Evolutionary conservation across 306 rosid species (phyloP).

Genomic region (Vigna radiata): DNA sequence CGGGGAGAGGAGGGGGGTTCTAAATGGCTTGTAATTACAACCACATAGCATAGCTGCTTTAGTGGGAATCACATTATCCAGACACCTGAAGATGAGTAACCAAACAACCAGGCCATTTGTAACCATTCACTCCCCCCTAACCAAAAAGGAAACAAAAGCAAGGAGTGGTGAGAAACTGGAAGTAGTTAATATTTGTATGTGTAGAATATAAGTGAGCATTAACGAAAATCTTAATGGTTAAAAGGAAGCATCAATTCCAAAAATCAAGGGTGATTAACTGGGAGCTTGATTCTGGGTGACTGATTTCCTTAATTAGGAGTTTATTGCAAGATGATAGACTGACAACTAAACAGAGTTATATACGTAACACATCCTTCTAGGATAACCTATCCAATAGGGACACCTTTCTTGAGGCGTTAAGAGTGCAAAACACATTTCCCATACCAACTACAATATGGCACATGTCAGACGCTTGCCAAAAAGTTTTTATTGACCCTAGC

Average conservation of each 20-base stretch:
- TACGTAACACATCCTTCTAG: not conserved
- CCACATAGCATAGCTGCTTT: not conserved
- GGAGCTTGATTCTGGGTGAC: constrained; percentile 23
- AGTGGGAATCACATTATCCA: no score
- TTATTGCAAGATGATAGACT: constrained; percentile 21
- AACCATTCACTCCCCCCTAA: not conserved
- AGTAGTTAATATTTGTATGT: constrained; percentile 15
- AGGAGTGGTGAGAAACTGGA: not conserved
- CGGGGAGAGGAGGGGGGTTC: not conserved
- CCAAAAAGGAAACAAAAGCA: constrained; percentile 8
- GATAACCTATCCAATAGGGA: not conserved
- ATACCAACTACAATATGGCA: not conserved
- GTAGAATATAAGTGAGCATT: constrained; percentile 16
- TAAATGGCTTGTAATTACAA: not conserved
- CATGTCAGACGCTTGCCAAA: not conserved
- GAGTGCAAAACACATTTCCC: not conserved
- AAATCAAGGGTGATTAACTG: constrained; percentile 23
- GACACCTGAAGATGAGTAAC: no score
- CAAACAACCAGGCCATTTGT: constrained; percentile 13
- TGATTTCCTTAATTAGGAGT: constrained; percentile 27
- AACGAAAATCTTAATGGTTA: constrained; percentile 12
- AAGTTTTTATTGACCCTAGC: not conserved
- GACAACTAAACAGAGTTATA: constrained; percentile 2
- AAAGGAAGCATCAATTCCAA: not conserved
- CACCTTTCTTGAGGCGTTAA: constrained; percentile 6